phyloP scores from a whole-genome alignment of 2,329 filamentous ascomycete genomes.

The Cercospora canescens region DNA sequence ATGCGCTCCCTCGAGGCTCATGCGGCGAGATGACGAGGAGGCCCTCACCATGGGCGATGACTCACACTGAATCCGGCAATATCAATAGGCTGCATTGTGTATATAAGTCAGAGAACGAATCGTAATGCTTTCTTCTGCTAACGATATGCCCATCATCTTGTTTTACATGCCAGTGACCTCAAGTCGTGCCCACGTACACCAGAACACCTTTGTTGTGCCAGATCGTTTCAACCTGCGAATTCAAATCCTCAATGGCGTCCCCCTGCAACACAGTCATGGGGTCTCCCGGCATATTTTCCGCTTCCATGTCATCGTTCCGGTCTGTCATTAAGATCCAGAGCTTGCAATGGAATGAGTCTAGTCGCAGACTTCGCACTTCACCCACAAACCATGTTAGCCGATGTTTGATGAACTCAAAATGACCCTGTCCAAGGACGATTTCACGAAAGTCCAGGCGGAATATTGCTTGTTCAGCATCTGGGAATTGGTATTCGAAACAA shows the following conservation, averaged over 20 bases:
- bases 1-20: no score
- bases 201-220: background rate
- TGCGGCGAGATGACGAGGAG: no score
- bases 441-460: background rate
- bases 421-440: background rate
- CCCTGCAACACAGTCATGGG: background rate
- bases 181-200: background rate
- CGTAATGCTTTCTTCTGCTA: no score
- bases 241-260: background rate
- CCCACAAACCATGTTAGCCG: background rate
- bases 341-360: no score
- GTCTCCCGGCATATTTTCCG: background rate
- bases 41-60: no score
- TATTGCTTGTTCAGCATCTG: background rate
- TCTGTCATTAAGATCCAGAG: background rate
- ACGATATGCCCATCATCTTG: no score
- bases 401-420: background rate
- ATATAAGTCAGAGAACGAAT: no score
- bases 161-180: no score
- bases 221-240: background rate
- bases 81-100: no score
- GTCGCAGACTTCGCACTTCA: background rate
- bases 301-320: background rate
- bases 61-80: no score
- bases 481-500: background rate